Base-by-base conservation (phyloP, 371 early-diverging fungal species). In the Synchytrium microbalum region DNA sequence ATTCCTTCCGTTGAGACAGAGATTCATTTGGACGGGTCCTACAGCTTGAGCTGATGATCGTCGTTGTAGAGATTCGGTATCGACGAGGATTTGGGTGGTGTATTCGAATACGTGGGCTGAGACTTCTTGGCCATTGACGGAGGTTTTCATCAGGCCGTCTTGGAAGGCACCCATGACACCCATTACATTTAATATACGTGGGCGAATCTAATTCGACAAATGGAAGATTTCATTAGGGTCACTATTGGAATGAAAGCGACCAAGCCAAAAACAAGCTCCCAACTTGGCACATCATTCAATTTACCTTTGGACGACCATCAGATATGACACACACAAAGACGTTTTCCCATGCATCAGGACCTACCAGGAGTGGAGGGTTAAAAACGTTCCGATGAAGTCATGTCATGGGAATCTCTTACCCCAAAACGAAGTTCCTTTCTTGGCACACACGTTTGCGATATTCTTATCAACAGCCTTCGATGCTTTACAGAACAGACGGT, bases 1-100 rank as follows among this genome's bases (percentile, higher is more conserved):
- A 64, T 92, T 92, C 64, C 89, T 88, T 75, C 92, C 92, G 73
- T 92, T 92, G 0, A 92, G 69, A 64, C 90, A 88, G 72, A 92
- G 91, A 27, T 91, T 62, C 3, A 87, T 76, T 71, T 92, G 91
- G 0, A 88, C 81, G 0, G 92, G 92, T 0, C 87, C 87, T 29
- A 80, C 70, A 1, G 74, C 78, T 85, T 70, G 63, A 65, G 77
- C 70, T n/a, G 32, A 70, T 32, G 84, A 83, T 26, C 56, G 26
- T 24, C 8, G 56, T 26, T 26, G 24, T 5, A 62, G 59, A 23
- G 61, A 51, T 26, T 70, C 59, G 5, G 29, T 28, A 57, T 75
- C 75, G 23, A 81, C 53, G 24, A 54, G 63, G 32, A 76, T 60
- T 59, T 74, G 76, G 0, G 75, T 68, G 25, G 77, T 77, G 60